A percentile compares a stretch with the other conserved stretches of the same genome.
Conservation (phyloP, 2,329 filamentous ascomycete genomes). For the Dothiorella sarmentorum region DNA sequence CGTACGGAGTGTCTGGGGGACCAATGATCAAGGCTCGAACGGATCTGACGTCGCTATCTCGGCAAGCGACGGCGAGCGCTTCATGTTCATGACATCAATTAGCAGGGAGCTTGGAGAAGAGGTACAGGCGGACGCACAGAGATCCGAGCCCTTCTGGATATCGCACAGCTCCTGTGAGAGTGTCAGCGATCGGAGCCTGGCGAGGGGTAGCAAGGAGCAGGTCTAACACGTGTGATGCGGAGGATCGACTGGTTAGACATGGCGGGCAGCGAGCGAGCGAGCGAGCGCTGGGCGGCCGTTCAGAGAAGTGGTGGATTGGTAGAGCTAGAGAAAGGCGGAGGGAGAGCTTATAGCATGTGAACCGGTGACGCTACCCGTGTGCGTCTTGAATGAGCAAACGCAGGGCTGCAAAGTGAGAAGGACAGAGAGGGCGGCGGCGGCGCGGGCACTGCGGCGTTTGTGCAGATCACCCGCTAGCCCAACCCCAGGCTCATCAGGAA, state of each 20-base stretch:
- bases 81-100: conserved; percentile 21
- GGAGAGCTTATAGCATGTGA: conserved; percentile 1
- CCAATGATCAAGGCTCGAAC: conserved; percentile 87
- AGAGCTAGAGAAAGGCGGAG: neutral
- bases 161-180: conserved; percentile 71
- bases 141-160: conserved; percentile 76
- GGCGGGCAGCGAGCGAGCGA: conserved; percentile 5
- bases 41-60: conserved; percentile 83
- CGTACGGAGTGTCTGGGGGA: conserved; percentile 90
- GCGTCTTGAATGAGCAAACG: neutral
- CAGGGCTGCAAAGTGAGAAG: conserved; percentile 1
- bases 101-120: conserved; percentile 16
- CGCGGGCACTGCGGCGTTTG: neutral
- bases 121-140: conserved; percentile 59
- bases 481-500: neutral
- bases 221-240: conserved; percentile 76
- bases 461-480: neutral
- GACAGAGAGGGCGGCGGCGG: neutral
- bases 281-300: neutral
- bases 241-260: conserved; percentile 87
- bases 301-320: neutral
- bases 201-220: conserved; percentile 5
- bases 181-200: conserved; percentile 20
- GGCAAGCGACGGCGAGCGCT: conserved; percentile 84
- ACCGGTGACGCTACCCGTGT: neutral